Percentiles rank a stretch among this genome's conserved stretches.
These are phyloP conservation scores for Macadamia integrifolia DNA, from an alignment of 164 flowering plant species.

Conservation along the genomic window DNA sequence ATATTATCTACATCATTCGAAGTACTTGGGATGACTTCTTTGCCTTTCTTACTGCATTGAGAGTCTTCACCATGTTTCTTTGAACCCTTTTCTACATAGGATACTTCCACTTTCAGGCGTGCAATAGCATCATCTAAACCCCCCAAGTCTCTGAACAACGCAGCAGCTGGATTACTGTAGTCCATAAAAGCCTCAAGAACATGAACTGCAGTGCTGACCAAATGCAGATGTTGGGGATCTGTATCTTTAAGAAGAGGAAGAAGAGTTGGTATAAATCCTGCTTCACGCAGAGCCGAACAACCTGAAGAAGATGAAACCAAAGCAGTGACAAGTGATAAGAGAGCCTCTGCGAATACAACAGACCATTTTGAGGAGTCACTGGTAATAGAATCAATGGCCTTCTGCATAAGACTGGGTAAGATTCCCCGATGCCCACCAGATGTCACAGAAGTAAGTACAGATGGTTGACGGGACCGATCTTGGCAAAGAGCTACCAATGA, in stretches of 20 bases:
- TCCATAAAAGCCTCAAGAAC: slow-evolving; percentile 92
- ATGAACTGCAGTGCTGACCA: slow-evolving; percentile 82
- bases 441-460: slow-evolving; percentile 70
- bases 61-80: slow-evolving; percentile 46
- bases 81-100: slow-evolving; percentile 49
- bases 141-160: slow-evolving; percentile 87
- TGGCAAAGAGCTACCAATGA: slow-evolving; percentile 86
- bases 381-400: slow-evolving; percentile 66
- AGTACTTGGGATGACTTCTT: slow-evolving; percentile 26
- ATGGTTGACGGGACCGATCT: slow-evolving; percentile 68
- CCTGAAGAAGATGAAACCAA: slow-evolving; percentile 90
- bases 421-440: slow-evolving; percentile 89
- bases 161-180: slow-evolving; percentile 87
- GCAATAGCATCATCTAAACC: slow-evolving; percentile 85
- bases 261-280: slow-evolving; percentile 87
- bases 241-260: slow-evolving; percentile 86
- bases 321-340: slow-evolving; percentile 75
- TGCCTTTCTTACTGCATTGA: slow-evolving; percentile 30
- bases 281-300: slow-evolving; percentile 91
- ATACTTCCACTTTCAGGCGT: slow-evolving; percentile 73
- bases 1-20: slow-evolving; percentile 40
- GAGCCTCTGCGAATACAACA: slow-evolving; percentile 79
- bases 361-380: slow-evolving; percentile 65
- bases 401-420: slow-evolving; percentile 88
- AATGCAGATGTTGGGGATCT: slow-evolving; percentile 79